phyloP scores from a whole-genome alignment of 2,329 filamentous ascomycete species.

The Xylaria sp. region DNA sequence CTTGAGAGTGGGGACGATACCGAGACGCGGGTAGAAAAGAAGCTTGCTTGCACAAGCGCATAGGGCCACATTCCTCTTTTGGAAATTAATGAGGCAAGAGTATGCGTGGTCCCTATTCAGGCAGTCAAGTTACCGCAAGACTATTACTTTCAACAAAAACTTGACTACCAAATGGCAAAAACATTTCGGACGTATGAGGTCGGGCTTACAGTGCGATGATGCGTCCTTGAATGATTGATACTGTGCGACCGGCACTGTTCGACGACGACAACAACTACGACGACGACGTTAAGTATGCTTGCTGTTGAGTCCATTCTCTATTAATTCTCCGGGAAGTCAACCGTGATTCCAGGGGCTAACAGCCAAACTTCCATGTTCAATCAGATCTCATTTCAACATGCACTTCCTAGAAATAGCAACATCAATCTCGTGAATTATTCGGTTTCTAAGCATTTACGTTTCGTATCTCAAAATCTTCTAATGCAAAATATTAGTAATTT shows the following conservation, averaged over 20 bases:
- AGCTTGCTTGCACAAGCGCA: not conserved
- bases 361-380: not conserved
- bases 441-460: not conserved
- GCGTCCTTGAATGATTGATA: too few species aligned
- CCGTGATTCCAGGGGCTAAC: not conserved
- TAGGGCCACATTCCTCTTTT: not conserved
- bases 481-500: not conserved
- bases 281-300: not conserved
- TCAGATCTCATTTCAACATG: not conserved
- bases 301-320: not conserved
- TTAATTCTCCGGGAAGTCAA: not conserved
- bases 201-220: too few species aligned
- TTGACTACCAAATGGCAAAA: too few species aligned
- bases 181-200: too few species aligned
- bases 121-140: too few species aligned
- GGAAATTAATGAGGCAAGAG: not conserved
- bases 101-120: too few species aligned
- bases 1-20: not conserved
- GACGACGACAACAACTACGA: too few species aligned
- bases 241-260: too few species aligned
- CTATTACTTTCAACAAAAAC: too few species aligned
- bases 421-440: not conserved
- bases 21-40: not conserved
- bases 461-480: constrained; percentile 2
- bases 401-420: not conserved